Conservation (phyloP, 345 rosid species). For the Jatropha curcas region DNA sequence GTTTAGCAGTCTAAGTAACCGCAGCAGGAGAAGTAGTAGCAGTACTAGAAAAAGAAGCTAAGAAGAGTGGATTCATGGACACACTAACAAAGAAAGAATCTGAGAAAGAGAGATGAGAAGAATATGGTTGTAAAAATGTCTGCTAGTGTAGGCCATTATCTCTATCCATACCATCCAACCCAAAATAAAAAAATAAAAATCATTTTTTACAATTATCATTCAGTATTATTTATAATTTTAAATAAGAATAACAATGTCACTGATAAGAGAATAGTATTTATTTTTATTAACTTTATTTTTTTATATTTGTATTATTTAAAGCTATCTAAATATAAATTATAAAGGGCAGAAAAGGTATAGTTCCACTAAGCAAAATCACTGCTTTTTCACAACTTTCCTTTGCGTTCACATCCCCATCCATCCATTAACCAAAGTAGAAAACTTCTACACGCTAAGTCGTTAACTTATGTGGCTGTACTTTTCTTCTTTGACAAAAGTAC, state of each 20-base stretch:
- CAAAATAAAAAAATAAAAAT: background rate
- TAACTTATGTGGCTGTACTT: slow-evolving; percentile 16
- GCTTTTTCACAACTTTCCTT: slow-evolving; percentile 12
- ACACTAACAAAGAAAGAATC: slow-evolving; percentile 37
- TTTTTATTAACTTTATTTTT: background rate
- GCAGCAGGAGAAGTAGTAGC: slow-evolving; percentile 7
- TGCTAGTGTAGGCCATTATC: slow-evolving; percentile 50
- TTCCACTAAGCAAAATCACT: slow-evolving; percentile 20
- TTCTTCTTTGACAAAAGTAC: slow-evolving; percentile 31
- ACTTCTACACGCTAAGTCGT: slow-evolving; percentile 44
- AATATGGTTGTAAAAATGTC: slow-evolving; percentile 55
- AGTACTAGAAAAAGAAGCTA: slow-evolving; percentile 25
- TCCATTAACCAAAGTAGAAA: slow-evolving; percentile 30
- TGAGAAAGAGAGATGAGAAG: slow-evolving; percentile 42
- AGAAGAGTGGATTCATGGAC: slow-evolving; percentile 32
- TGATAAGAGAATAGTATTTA: background rate
- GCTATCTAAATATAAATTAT: background rate
- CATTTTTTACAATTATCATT: background rate
- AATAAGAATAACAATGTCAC: background rate
- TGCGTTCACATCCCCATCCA: slow-evolving; percentile 33
- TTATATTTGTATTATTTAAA: background rate
- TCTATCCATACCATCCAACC: slow-evolving; percentile 32
- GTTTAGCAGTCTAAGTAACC: background rate
- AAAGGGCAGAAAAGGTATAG: slow-evolving; percentile 29
- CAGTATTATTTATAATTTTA: background rate